phyloP scores from a whole-genome alignment of 2,329 filamentous ascomycete genomes.

The Elsinoe ampelina region DNA sequence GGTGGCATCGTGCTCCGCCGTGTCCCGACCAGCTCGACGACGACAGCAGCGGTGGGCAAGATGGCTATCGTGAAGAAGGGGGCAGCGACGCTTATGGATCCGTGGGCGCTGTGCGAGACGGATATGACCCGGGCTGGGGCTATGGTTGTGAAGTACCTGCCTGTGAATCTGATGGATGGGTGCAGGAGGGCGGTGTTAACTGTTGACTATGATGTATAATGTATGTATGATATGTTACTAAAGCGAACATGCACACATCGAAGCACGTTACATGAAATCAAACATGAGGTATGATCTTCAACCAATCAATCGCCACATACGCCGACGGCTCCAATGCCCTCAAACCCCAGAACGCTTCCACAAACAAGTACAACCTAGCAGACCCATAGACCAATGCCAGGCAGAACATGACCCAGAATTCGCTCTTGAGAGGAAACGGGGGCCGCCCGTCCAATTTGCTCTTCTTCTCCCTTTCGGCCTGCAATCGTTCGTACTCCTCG shows the following conservation, averaged over 20 bases:
- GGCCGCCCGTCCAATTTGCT: conserved; percentile 18
- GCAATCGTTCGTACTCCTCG: conserved; percentile 13
- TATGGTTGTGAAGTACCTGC: conserved; percentile 2
- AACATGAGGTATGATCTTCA: conserved; percentile 2
- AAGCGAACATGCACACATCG: too few species aligned
- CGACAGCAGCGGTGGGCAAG: not conserved
- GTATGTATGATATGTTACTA: too few species aligned
- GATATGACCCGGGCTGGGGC: not conserved
- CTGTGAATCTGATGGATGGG: conserved; percentile 6
- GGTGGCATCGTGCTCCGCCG: not conserved
- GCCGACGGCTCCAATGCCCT: not conserved
- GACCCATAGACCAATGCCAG: not conserved
- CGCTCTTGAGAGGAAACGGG: not conserved
- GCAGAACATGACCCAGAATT: not conserved
- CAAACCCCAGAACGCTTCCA: not conserved
- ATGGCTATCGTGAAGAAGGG: not conserved
- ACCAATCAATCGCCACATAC: conserved; percentile 1
- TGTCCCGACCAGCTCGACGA: not conserved
- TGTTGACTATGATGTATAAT: not conserved
- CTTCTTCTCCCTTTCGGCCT: conserved; percentile 17
- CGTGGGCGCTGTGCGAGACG: conserved; percentile 9
- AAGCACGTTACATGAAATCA: not conserved
- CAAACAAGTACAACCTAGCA: not conserved
- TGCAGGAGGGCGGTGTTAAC: conserved; percentile 2
- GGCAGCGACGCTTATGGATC: not conserved